phyloP scores from a whole-genome alignment of 1,139 yeast species.

The Tardiomyces blankii region DNA sequence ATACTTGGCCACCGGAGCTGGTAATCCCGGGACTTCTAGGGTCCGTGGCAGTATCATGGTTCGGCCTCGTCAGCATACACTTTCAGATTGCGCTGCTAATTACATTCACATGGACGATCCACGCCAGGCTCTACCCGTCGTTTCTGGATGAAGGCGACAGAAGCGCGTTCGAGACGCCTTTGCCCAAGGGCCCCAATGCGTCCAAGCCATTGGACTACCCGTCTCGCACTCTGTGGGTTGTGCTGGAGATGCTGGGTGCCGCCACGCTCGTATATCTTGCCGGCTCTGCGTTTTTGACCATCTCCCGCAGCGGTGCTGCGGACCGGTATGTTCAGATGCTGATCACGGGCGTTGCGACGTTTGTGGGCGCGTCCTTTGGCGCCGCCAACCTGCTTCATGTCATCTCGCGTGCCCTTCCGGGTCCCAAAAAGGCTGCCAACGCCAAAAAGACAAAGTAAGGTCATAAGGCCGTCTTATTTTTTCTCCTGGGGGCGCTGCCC shows the following conservation, averaged over 20 bases:
- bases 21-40: constrained; percentile 5
- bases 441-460: too few species aligned
- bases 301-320: neutral
- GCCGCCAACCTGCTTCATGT: neutral
- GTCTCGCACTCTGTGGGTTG: neutral
- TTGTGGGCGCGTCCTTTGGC: neutral
- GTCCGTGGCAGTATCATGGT: constrained; percentile 2
- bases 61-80: constrained; percentile 9
- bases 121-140: constrained; percentile 11
- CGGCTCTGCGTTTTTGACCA: neutral
- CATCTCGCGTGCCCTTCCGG: neutral
- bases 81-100: constrained; percentile 10
- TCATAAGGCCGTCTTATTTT: too few species aligned
- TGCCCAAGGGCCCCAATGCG: neutral
- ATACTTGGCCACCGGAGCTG: constrained; percentile 9
- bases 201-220: constrained; percentile 1
- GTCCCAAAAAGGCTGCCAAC: too few species aligned
- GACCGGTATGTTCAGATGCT: constrained; percentile 3
- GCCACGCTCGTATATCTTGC: neutral
- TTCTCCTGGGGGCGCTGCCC: too few species aligned
- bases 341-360: neutral
- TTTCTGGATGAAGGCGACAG: constrained; percentile 1
- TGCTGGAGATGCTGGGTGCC: neutral
- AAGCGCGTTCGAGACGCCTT: neutral
- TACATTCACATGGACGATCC: constrained; percentile 12